These are phyloP conservation scores for Hydnomerulius pinastri DNA, from an alignment of 768 basidiomycete genomes.

Conservation along the genomic window DNA sequence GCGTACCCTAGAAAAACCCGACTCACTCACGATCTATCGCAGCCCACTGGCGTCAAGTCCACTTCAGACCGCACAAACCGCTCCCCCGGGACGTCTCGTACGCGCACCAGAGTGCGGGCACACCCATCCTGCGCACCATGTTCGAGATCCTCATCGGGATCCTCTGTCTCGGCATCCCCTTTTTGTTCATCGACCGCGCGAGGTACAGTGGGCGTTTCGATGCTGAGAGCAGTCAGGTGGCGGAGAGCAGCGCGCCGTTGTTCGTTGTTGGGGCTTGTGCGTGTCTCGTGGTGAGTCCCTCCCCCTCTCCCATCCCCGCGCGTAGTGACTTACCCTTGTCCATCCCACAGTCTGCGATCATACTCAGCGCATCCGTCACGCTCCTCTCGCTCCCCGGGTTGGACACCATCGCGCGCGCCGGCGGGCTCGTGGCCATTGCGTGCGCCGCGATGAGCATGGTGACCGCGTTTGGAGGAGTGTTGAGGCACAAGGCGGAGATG, in stretches of 20 bases:
- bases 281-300: conserved; percentile 57
- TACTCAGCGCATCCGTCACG: conserved; percentile 80
- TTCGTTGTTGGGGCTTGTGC: conserved; percentile 67
- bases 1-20: not conserved
- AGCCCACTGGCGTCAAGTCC: conserved; percentile 69
- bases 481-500: conserved; percentile 69
- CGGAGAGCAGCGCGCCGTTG: conserved; percentile 51
- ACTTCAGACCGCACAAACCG: conserved; percentile 70
- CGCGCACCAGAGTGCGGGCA: conserved; percentile 27
- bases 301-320: not conserved
- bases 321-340: conserved; percentile 11
- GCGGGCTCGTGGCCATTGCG: conserved; percentile 66
- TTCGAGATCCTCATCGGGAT: conserved; percentile 61
- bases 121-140: conserved; percentile 48
- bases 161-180: conserved; percentile 79
- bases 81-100: conserved; percentile 55
- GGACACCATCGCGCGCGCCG: conserved; percentile 61
- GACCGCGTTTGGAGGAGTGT: conserved; percentile 67
- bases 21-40: conserved; percentile 6
- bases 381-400: conserved; percentile 79
- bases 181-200: conserved; percentile 63
- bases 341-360: conserved; percentile 71
- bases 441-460: conserved; percentile 72
- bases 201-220: conserved; percentile 50
- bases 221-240: conserved; percentile 54